A percentile compares a stretch with the other conserved stretches of the same genome.
Conservation (phyloP, 2,329 filamentous ascomycete genomes). For the Claviceps spartinae region DNA sequence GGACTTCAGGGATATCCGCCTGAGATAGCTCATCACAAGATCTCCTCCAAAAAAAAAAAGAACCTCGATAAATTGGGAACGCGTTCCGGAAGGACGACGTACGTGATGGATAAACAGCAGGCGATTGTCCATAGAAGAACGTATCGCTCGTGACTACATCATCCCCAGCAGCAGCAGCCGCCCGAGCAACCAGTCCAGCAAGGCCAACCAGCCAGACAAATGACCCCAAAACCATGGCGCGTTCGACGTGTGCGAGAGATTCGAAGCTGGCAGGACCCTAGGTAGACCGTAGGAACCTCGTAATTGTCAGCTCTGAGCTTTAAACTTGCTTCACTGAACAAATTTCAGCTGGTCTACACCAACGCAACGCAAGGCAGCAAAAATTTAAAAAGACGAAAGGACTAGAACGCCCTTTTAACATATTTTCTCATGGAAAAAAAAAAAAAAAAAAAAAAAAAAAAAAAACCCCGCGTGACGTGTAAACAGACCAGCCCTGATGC, state of each 20-base stretch:
- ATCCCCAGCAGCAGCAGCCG: conserved; percentile 3
- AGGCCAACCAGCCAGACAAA: conserved; percentile 1
- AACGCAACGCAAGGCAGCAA: no score
- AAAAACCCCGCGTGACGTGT: no score
- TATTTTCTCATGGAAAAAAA: no score
- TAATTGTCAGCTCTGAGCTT: neutral
- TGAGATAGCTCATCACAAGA: neutral
- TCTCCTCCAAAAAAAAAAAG: neutral
- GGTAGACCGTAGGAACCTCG: neutral
- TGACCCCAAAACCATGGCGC: neutral
- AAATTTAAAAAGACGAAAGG: no score
- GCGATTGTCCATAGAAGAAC: conserved; percentile 36
- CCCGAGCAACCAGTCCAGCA: conserved; percentile 4
- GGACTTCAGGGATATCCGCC: no score
- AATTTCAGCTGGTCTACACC: no score
- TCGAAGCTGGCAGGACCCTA: neutral
- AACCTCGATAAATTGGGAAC: no score
- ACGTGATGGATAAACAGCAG: conserved; percentile 39
- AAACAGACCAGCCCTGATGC: no score
- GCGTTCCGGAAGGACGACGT: conserved; percentile 10
- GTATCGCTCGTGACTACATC: conserved; percentile 24
- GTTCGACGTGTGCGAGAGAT: neutral
- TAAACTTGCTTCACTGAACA: no score
- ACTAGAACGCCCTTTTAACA: no score
- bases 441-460: no score